phyloP scores from a whole-genome alignment of 768 basidiomycete genomes.

The Macrocybe gigantea region DNA sequence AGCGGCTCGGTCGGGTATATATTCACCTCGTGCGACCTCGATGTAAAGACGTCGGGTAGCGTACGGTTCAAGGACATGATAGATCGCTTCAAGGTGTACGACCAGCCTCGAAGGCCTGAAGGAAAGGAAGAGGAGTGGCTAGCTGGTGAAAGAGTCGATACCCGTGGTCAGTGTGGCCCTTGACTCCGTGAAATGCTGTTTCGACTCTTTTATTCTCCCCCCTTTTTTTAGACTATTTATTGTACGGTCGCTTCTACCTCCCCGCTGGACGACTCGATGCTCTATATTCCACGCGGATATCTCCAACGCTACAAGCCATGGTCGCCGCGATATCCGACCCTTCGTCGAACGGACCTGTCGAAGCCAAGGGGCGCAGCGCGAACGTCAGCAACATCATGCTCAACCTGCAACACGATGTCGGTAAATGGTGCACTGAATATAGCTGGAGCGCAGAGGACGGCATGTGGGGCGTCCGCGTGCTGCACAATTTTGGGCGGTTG shows the following conservation, averaged over 20 bases:
- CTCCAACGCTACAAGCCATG: constrained; percentile 73
- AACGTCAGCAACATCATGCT: constrained; percentile 71
- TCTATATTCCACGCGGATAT: constrained; percentile 76
- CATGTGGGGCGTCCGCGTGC: constrained; percentile 84
- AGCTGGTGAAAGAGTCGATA: constrained; percentile 72
- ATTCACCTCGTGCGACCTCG: constrained; percentile 81
- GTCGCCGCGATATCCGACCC: constrained; percentile 86
- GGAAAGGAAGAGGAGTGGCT: constrained; percentile 76
- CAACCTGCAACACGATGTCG: constrained; percentile 87
- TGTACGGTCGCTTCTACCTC: constrained; percentile 89
- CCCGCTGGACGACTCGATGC: constrained; percentile 88
- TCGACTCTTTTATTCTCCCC: constrained; percentile 9
- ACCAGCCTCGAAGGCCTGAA: constrained; percentile 76
- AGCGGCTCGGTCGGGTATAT: constrained; percentile 93
- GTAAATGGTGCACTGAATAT: constrained; percentile 91
- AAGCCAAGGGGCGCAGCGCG: constrained; percentile 36
- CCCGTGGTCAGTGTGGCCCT: constrained; percentile 49
- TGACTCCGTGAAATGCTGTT: constrained; percentile 1
- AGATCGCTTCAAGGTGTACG: constrained; percentile 81
- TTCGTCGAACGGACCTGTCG: constrained; percentile 40
- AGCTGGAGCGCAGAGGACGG: constrained; percentile 92
- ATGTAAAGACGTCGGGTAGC: constrained; percentile 61
- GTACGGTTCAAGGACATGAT: constrained; percentile 86
- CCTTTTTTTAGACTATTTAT: constrained; percentile 66
- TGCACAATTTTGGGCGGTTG: constrained; percentile 88